Conservation (phyloP, 345 rosid species). For the Dipteronia sinensis region DNA sequence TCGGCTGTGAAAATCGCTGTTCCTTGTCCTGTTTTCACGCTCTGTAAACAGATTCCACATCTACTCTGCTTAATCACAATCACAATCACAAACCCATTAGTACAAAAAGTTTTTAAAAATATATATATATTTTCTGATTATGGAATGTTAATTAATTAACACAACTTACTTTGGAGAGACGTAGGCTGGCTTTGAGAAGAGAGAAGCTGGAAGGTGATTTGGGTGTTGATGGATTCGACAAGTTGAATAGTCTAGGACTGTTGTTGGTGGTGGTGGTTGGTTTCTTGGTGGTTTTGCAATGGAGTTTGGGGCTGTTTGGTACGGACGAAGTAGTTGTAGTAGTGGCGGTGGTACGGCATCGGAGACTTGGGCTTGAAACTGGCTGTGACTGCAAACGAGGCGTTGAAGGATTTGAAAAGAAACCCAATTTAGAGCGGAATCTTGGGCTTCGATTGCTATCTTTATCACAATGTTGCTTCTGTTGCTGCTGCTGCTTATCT, state of each 20-base stretch:
- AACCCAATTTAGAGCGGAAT: constrained; percentile 62
- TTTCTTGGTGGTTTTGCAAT: constrained; percentile 45
- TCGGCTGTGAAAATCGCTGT: constrained; percentile 89
- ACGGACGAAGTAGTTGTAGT: constrained; percentile 37
- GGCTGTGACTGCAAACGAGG: constrained; percentile 60
- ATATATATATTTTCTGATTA: not conserved
- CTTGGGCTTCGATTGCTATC: constrained; percentile 39
- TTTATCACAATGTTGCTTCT: constrained; percentile 11
- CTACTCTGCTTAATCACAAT: constrained; percentile 38
- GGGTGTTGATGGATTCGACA: constrained; percentile 71
- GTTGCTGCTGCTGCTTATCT: constrained; percentile 28
- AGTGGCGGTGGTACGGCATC: constrained; percentile 55
- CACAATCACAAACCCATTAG: not conserved
- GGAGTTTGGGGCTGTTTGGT: constrained; percentile 65
- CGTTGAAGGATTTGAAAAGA: constrained; percentile 84
- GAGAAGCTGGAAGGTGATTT: constrained; percentile 76
- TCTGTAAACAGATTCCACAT: constrained; percentile 78
- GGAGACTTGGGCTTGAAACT: constrained; percentile 46
- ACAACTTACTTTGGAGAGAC: constrained; percentile 62
- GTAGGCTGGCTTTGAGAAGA: constrained; percentile 60
- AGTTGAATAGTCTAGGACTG: constrained; percentile 45
- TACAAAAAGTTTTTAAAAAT: not conserved
- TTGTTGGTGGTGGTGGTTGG: not conserved
- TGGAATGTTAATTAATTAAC: not conserved
- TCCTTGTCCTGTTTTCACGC: constrained; percentile 70